Evolutionary conservation across 371 early-diverging fungal genomes (phyloP).

Genomic region (Fennellomyces sp.): DNA sequence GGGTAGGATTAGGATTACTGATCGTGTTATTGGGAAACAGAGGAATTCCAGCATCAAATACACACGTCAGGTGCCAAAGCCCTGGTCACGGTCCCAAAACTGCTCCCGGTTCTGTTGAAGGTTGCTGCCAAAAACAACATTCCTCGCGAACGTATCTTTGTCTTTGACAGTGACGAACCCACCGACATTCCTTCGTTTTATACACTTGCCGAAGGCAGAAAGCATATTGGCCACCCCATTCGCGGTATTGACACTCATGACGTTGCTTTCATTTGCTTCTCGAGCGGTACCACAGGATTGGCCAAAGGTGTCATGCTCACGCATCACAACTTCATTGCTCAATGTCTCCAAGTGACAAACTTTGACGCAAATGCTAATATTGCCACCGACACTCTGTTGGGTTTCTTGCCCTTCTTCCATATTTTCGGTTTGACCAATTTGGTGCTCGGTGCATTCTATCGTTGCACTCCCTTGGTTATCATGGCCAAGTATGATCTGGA

Average conservation of each 20-base stretch:
- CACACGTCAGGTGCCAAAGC: constrained; percentile 64
- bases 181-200: constrained; percentile 24
- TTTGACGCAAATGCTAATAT: constrained; percentile 18
- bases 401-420: constrained; percentile 83
- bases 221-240: constrained; percentile 15
- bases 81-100: constrained; percentile 49
- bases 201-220: not conserved
- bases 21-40: constrained; percentile 17
- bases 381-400: constrained; percentile 54
- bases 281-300: constrained; percentile 82
- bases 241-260: constrained; percentile 22
- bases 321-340: constrained; percentile 35
- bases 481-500: constrained; percentile 70
- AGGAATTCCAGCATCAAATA: constrained; percentile 76
- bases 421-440: constrained; percentile 69
- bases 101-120: constrained; percentile 42
- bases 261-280: constrained; percentile 81
- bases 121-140: constrained; percentile 57
- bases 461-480: constrained; percentile 50
- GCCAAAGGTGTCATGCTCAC: constrained; percentile 54
- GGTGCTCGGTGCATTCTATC: constrained; percentile 30
- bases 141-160: constrained; percentile 44
- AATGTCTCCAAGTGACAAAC: constrained; percentile 20
- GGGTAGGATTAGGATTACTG: not conserved
- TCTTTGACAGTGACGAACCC: constrained; percentile 49